phyloP scores from a whole-genome alignment of 164 flowering plant species.

The Santalum album region DNA sequence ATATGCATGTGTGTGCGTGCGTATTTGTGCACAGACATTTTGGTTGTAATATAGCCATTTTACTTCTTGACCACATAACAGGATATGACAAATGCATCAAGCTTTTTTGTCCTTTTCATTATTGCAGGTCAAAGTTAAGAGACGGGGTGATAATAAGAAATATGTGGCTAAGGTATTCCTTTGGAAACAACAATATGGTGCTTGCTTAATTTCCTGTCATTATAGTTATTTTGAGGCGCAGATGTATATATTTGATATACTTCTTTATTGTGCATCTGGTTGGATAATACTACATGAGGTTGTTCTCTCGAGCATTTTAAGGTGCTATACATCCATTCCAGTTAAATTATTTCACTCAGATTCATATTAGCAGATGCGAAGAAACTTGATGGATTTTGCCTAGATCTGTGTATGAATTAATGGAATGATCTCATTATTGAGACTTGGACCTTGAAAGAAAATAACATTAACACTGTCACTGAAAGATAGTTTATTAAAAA shows the following conservation, averaged over 20 bases:
- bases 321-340: too few relatives aligned
- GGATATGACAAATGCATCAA: neutral
- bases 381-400: too few relatives aligned
- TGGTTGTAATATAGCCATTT: neutral
- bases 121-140: constrained; percentile 91
- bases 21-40: too few relatives aligned
- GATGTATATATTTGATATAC: neutral
- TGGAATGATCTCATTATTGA: too few relatives aligned
- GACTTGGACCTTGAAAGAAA: too few relatives aligned
- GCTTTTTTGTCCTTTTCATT: neutral
- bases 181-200: constrained; percentile 1
- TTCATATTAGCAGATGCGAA: too few relatives aligned
- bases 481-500: too few relatives aligned
- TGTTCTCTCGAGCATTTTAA: too few relatives aligned
- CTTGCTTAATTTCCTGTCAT: neutral
- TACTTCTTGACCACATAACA: neutral
- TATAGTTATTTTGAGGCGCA: neutral
- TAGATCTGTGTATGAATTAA: too few relatives aligned
- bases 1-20: too few relatives aligned
- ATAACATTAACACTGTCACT: neutral
- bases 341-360: too few relatives aligned
- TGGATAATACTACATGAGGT: too few relatives aligned
- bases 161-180: constrained; percentile 83
- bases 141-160: constrained; percentile 96
- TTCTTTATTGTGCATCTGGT: neutral